A percentile compares a stretch with the other conserved stretches of the same genome.
phyloP scores from a whole-genome alignment of 2,329 filamentous ascomycete genomes.

The Aspergillus hiratsukae region DNA sequence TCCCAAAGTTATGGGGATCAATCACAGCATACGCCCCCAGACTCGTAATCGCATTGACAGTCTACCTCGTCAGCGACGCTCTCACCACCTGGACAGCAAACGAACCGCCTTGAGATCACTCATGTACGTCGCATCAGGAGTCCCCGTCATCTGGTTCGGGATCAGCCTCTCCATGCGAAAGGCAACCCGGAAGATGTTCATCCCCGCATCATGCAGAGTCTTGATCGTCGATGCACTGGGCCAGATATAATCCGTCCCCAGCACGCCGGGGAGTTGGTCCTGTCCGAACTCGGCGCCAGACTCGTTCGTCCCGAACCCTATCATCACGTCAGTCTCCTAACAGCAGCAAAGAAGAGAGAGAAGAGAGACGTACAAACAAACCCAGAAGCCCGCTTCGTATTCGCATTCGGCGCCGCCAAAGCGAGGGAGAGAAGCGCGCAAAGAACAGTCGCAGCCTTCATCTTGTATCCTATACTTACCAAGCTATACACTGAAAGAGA shows the following conservation, averaged over 20 bases:
- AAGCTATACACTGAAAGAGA: background rate
- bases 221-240: slow-evolving; percentile 50
- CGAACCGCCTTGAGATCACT: slow-evolving; percentile 32
- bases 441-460: slow-evolving; percentile 1
- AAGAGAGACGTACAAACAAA: slow-evolving; percentile 5
- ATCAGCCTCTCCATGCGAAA: slow-evolving; percentile 55
- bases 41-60: slow-evolving; percentile 35
- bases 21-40: slow-evolving; percentile 51
- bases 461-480: background rate
- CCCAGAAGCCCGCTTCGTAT: slow-evolving; percentile 8
- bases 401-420: slow-evolving; percentile 5
- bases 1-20: slow-evolving; percentile 60
- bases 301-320: slow-evolving; percentile 49
- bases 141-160: slow-evolving; percentile 41
- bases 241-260: slow-evolving; percentile 61
- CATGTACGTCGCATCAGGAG: slow-evolving; percentile 42
- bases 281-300: slow-evolving; percentile 64
- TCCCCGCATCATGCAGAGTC: slow-evolving; percentile 49
- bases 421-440: slow-evolving; percentile 4
- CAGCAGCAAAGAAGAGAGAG: background rate
- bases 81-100: background rate
- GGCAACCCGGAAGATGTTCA: slow-evolving; percentile 56
- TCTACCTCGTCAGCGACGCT: slow-evolving; percentile 12
- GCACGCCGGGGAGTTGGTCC: slow-evolving; percentile 50
- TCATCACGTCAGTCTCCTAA: background rate